Evolutionary conservation across 768 basidiomycete genomes (phyloP), one percentile per base, ranked within the genome.

Genomic region (Pilatotrama ljubarskyi): DNA sequence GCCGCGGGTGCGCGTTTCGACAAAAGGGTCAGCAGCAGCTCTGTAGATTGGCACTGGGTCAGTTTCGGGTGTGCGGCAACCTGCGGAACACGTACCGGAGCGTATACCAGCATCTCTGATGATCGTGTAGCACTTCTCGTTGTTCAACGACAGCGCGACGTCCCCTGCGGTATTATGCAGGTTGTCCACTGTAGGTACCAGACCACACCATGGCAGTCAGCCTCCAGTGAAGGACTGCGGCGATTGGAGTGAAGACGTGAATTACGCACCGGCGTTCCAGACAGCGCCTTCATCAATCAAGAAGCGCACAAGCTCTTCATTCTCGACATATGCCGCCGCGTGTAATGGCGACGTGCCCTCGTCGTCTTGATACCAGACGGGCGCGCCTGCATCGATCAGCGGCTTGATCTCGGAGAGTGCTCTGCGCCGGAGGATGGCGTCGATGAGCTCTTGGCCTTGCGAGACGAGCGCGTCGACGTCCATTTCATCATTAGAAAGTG

Each of bases 71-170:
- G 29, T 35, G 36, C 17, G 46, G 61, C 43, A 43, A 52, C 26
- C 1, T 50, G 61, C 53, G 63, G n/a, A 54, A 26, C 71, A 74
- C 78, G 68, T 63, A 92, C 95, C 95, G 75, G 90, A 82, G 58
- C 96, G 86, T 59, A 98, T 86, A 8, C 96, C 97, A 56, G 96
- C 91, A 74, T 96, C 88, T n/a, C 93, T 84, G 48, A 99, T 90
- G 51, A 84, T 68, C 20, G 77, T 82, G 73, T 98, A 98, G 15
- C 87, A 87, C 38, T 76, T 75, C 56, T 77, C 74, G 66, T 95
- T 83, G 66, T 96, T 95, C 72, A 90, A 81, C 8, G 94, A 96
- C 29, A 94, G 77, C 11, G 94, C 90, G 51, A 98, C 84, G 66
- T 98, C 96, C 9, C 87, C 95, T 0, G 97, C 92, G 8, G 93